Evolutionary conservation across 139 green algal genomes (phyloP).

Genomic region (Micromonas commoda): DNA sequence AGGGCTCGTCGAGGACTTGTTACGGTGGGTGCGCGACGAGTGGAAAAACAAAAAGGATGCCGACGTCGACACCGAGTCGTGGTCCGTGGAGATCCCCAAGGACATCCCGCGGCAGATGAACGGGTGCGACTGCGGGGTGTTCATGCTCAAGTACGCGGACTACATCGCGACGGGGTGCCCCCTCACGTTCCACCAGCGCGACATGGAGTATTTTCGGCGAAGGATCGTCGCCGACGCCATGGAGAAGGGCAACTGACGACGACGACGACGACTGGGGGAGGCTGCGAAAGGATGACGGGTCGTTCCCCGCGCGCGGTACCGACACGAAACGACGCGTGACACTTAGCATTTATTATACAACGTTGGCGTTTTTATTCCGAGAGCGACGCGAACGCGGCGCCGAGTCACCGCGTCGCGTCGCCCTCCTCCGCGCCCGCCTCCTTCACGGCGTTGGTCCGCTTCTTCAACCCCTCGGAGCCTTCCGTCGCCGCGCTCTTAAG

Average conservation of each 20-base stretch:
- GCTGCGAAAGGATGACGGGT: not conserved
- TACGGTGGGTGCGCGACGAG: constrained; percentile 42
- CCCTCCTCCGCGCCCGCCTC: too few relatives aligned
- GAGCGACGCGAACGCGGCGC: too few relatives aligned
- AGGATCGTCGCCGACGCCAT: not conserved
- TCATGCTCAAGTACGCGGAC: constrained; percentile 34
- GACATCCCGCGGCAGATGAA: constrained; percentile 48
- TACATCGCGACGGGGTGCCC: constrained; percentile 5
- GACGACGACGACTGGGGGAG: too few relatives aligned
- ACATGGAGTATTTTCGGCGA: constrained; percentile 14
- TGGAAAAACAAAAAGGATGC: constrained; percentile 36
- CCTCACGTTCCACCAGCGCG: not conserved
- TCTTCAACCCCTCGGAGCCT: too few relatives aligned
- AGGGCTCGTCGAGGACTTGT: constrained; percentile 31
- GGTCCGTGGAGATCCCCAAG: constrained; percentile 27
- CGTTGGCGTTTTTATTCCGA: too few relatives aligned
- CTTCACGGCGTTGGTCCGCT: too few relatives aligned
- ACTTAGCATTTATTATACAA: too few relatives aligned
- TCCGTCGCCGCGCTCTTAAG: too few relatives aligned
- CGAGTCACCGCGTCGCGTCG: too few relatives aligned
- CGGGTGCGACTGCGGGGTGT: constrained; percentile 37
- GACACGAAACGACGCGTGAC: not conserved
- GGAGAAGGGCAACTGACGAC: not conserved
- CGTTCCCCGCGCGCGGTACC: not conserved
- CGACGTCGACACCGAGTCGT: constrained; percentile 37